Conservation (phyloP, 768 basidiomycete genomes). For the Mycena vitilis region DNA sequence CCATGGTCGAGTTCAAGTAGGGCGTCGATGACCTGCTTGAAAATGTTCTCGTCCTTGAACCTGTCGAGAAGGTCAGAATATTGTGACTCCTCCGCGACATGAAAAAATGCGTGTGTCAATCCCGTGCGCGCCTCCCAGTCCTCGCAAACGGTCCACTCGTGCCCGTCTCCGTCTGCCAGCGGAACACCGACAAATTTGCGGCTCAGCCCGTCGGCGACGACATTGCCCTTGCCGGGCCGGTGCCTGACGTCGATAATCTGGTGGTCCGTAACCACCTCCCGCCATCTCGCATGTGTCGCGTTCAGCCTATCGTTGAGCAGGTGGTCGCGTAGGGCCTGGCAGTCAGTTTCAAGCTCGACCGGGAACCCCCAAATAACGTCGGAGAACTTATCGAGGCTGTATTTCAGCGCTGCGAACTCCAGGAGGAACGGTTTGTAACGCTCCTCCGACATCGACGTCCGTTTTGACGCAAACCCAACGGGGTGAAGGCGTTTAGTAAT, state of each 20-base stretch:
- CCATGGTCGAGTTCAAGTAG: conserved; percentile 29
- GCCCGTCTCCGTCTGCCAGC: conserved; percentile 30
- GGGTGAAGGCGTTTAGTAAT: too few relatives aligned
- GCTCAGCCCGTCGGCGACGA: conserved; percentile 40
- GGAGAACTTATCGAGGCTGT: conserved; percentile 39
- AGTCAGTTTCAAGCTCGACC: conserved; percentile 34
- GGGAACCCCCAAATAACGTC: conserved; percentile 39
- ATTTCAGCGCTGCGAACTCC: conserved; percentile 43
- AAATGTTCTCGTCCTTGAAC: conserved; percentile 34
- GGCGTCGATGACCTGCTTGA: conserved; percentile 31
- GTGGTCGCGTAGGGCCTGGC: conserved; percentile 39
- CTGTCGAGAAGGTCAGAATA: conserved; percentile 22
- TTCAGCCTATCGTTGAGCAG: conserved; percentile 40
- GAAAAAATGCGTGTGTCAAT: conserved; percentile 29
- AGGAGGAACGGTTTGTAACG: conserved; percentile 46
- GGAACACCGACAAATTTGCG: conserved; percentile 17
- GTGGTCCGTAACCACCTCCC: conserved; percentile 25
- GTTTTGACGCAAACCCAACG: too few relatives aligned
- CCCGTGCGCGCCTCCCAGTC: conserved; percentile 34
- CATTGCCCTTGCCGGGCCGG: conserved; percentile 37
- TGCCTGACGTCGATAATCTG: conserved; percentile 39
- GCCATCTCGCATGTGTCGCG: conserved; percentile 43
- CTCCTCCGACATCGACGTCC: too few relatives aligned
- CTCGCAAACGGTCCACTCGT: conserved; percentile 37
- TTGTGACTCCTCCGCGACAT: conserved; percentile 1